Evolutionary conservation across 257 asterid species (phyloP), one percentile per base, ranked within the genome.

Genomic region (Fraxinus excelsior): DNA sequence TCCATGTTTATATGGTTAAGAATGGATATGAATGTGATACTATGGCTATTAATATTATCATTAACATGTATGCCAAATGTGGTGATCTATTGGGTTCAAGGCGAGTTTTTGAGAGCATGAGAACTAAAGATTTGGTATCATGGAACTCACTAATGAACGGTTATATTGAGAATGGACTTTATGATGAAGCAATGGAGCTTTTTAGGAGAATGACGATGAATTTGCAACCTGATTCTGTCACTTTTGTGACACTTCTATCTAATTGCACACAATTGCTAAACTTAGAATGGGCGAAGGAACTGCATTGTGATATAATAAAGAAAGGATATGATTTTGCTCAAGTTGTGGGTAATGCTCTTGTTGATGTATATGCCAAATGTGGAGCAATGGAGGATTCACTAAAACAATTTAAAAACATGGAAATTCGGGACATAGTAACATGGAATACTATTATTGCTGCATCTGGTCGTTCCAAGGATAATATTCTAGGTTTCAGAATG

Each of bases 31-130:
- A 74, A 42, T 84, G 82, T 81, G 94, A 92, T 58, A 73, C 80
- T 40, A 82, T 86, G 4, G 78, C 88, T 25, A 77, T 79, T 64
- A 92, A 94, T 76, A 84, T 92, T 26, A 73, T 89, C 13, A 82
- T 94, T 67, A 88, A 90, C 86, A 92, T 88, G 98, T 94, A 92
- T 62, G 92, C 88, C 32, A 94, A 87, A 80, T 94, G 96, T 82
- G 93, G 94, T 72, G 93, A 91, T 76, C 64, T 92, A 72, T 42
- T 60, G 38, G 78, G 76, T 75, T 84, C 97, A 71, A 86, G 87
- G 76, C 78, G 80, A 78, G 90, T 88, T 78, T 92, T 92, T 80
- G 91, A 90, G 81, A 78, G 44, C 75, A 85, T 88, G 92, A 79
- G 78, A 84, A 84, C 53, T 83, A 75, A 79, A 78, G 98, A 94